Conservation (phyloP, 2,329 filamentous ascomycete species). For the Pseudogymnoascus sp. region DNA sequence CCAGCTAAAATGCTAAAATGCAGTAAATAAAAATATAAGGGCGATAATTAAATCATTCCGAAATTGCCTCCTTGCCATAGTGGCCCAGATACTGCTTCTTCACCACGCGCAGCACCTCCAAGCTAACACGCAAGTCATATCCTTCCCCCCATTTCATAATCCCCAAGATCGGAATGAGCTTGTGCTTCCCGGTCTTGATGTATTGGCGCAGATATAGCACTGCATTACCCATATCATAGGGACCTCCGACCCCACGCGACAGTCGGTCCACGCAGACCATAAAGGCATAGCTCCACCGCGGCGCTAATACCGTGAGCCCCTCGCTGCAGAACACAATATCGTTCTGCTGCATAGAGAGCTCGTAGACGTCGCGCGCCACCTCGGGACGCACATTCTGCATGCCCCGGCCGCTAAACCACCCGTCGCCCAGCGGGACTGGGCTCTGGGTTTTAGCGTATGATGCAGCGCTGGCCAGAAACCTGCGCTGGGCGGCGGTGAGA, state of each 20-base stretch:
- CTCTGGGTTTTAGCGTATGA: neutral
- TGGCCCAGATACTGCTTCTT: neutral
- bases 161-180: neutral
- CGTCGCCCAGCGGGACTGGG: neutral
- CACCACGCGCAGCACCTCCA: neutral
- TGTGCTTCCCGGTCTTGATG: neutral
- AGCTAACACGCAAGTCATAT: neutral
- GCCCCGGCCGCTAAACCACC: neutral
- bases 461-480: neutral
- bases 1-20: neutral
- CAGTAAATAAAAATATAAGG: neutral
- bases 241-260: neutral
- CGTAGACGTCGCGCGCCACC: neutral
- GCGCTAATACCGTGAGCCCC: neutral
- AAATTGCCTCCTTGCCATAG: neutral
- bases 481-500: neutral
- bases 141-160: neutral
- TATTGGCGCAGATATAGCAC: neutral
- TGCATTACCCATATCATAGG: neutral
- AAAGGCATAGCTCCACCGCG: slow-evolving; percentile 1
- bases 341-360: neutral
- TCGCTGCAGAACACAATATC: neutral
- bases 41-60: neutral
- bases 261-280: neutral
- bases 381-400: neutral